Conservation (phyloP, 2,329 filamentous ascomycete species). For the Ophiostoma sp. region DNA sequence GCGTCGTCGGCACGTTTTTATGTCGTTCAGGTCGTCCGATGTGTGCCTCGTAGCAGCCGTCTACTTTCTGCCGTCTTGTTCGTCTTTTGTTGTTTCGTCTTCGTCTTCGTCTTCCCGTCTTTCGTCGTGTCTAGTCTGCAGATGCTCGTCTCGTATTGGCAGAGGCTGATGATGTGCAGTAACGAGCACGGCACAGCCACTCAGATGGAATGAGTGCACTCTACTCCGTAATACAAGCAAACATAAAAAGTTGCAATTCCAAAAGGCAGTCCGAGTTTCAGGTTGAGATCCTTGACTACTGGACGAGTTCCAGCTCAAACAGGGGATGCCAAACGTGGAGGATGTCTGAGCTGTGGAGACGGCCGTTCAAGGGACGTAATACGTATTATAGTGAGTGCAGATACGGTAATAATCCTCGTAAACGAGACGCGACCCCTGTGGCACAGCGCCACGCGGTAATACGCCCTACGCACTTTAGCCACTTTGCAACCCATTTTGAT, state of each 20-base stretch:
- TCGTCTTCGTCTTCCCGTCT: neutral
- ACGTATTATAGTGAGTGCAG: neutral
- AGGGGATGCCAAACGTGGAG: neutral
- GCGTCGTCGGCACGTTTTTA: neutral
- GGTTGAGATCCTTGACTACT: neutral
- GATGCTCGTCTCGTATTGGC: neutral
- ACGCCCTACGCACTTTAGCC: neutral
- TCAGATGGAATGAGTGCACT: neutral
- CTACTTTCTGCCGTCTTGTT: neutral
- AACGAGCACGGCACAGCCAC: neutral
- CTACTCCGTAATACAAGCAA: neutral
- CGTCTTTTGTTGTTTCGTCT: neutral
- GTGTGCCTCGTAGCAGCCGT: neutral
- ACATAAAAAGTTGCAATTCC: neutral
- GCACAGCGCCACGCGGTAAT: neutral
- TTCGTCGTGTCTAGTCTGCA: neutral
- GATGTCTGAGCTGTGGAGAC: neutral
- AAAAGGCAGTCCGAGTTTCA: neutral
- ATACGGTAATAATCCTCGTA: slow-evolving; percentile 6
- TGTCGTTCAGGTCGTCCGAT: neutral
- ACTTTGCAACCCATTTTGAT: neutral
- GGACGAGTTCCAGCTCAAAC: neutral
- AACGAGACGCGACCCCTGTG: neutral
- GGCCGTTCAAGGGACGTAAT: neutral
- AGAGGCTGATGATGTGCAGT: neutral